Evolutionary conservation across 805 yeast species (phyloP).

Genomic region (Wickerhamiella australiensis): DNA sequence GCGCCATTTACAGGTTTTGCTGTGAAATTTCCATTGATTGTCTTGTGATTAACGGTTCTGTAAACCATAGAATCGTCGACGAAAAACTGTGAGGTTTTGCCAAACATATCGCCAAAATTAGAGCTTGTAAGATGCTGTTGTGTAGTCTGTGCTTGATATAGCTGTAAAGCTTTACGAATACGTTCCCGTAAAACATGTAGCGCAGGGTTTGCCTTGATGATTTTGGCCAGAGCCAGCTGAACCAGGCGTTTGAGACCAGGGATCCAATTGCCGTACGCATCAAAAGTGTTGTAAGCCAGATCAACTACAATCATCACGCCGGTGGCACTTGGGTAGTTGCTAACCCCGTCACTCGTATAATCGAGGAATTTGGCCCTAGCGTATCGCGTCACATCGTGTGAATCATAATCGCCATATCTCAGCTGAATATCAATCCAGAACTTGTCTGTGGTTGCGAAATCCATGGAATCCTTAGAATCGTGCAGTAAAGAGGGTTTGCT

Average conservation of each 20-base stretch:
- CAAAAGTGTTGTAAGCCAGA: slow-evolving; percentile 89
- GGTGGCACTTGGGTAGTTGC: slow-evolving; percentile 83
- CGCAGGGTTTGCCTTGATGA: slow-evolving; percentile 92
- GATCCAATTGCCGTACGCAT: slow-evolving; percentile 96
- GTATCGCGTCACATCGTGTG: slow-evolving; percentile 90
- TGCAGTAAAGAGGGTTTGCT: slow-evolving; percentile 62
- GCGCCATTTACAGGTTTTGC: slow-evolving; percentile 93
- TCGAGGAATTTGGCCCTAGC: slow-evolving; percentile 87
- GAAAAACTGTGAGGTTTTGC: slow-evolving; percentile 58
- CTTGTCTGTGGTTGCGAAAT: slow-evolving; percentile 45
- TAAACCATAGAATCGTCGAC: slow-evolving; percentile 92
- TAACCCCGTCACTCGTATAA: slow-evolving; percentile 75
- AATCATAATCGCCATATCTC: slow-evolving; percentile 93
- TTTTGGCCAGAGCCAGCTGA: slow-evolving; percentile 84
- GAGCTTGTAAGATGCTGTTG: slow-evolving; percentile 81
- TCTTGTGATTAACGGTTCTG: slow-evolving; percentile 80
- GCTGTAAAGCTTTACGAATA: slow-evolving; percentile 82
- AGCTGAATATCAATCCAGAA: slow-evolving; percentile 94
- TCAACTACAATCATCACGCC: slow-evolving; percentile 88
- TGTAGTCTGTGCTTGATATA: slow-evolving; percentile 87
- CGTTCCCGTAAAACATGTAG: slow-evolving; percentile 83
- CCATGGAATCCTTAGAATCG: slow-evolving; percentile 54
- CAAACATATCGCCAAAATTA: slow-evolving; percentile 78
- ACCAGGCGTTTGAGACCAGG: slow-evolving; percentile 83
- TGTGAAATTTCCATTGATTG: slow-evolving; percentile 84